Base-by-base conservation (phyloP, 1,284 basidiomycete genomes). In the Athelia psychrophila region DNA sequence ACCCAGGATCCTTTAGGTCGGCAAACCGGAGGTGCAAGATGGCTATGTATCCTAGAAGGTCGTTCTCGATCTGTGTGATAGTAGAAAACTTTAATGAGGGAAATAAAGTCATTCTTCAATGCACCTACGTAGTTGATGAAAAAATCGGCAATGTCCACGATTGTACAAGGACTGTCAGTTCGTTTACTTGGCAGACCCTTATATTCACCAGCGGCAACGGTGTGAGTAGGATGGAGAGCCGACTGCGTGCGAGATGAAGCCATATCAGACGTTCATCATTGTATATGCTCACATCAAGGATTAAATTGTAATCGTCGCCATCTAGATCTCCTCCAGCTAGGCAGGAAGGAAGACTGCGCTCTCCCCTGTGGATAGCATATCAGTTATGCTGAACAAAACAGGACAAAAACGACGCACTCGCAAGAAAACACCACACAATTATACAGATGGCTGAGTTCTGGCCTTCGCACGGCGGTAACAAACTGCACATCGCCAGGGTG, bases 401-500 rank as follows among this genome's bases (percentile, higher is more conserved):
- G 44, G 24, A 20, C 30, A 44, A 42, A 50, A 38, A 33, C 46
- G 53, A 55, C 53, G 22, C 54, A 64, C 63, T 60, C 63, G 68
- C 68, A 73, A 2, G 71, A 67, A 51, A 75, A 73, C 15, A 73
- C 71, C 1, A 73, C 69, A 0, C 74, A 72, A 24, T 73, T 73
- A 2, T 50, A 64, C 18, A 73, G 57, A 36, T 73, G 70, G 25
- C 59, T 62, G 18, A 70, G 49, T 27, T 73, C 65, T n/a, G 65
- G 61, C 23, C 53, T 60, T 15, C 74, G 64, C 44, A 80, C 76
- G 1, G 74, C 79, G 2, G 48, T 63, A 13, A 76, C 77, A 4
- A 71, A 58, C 52, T 74, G 72, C 10, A 78, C 62, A 54, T 81
- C 78, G 0, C 78, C 78, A 2, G 76, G 77, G 51, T 79, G 78